Percentiles rank a stretch among this genome's conserved stretches.
These are phyloP conservation scores for Colletotrichum kahawae DNA, from an alignment of 2,329 filamentous ascomycete genomes.

Conservation along the genomic window DNA sequence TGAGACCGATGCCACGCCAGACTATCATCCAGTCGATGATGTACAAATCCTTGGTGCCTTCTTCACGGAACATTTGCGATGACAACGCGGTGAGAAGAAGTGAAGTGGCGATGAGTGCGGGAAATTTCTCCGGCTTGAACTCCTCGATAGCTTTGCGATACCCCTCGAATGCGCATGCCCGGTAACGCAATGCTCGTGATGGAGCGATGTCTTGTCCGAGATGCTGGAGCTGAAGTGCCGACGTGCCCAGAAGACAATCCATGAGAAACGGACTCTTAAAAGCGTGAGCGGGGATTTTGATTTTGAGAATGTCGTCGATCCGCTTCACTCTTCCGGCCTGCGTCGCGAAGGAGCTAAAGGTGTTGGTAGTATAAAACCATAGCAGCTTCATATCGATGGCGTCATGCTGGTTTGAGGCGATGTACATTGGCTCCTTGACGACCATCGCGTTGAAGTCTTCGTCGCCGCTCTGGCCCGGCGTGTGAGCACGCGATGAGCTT, in stretches of 20 bases:
- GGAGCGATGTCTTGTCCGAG: conserved; percentile 42
- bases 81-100: conserved; percentile 56
- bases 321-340: conserved; percentile 36
- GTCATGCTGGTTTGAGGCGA: conserved; percentile 31
- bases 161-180: conserved; percentile 53
- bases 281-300: conserved; percentile 53
- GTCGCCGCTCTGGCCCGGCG: neutral
- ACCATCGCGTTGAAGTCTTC: conserved; percentile 20
- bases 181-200: conserved; percentile 47
- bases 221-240: conserved; percentile 54
- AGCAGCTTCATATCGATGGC: conserved; percentile 57
- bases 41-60: conserved; percentile 48
- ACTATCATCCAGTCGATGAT: conserved; percentile 62
- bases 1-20: conserved; percentile 58
- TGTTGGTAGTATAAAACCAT: conserved; percentile 58
- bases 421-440: conserved; percentile 30
- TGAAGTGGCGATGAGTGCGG: conserved; percentile 57
- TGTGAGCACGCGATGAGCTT: neutral
- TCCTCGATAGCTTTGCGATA: conserved; percentile 57
- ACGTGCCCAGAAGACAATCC: conserved; percentile 57
- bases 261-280: conserved; percentile 60
- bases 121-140: conserved; percentile 49
- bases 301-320: conserved; percentile 49
- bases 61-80: conserved; percentile 56
- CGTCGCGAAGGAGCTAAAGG: conserved; percentile 51